These are phyloP conservation scores for Alternaria tenuissima DNA, from an alignment of 2,329 filamentous ascomycete species.

Conservation along the genomic window DNA sequence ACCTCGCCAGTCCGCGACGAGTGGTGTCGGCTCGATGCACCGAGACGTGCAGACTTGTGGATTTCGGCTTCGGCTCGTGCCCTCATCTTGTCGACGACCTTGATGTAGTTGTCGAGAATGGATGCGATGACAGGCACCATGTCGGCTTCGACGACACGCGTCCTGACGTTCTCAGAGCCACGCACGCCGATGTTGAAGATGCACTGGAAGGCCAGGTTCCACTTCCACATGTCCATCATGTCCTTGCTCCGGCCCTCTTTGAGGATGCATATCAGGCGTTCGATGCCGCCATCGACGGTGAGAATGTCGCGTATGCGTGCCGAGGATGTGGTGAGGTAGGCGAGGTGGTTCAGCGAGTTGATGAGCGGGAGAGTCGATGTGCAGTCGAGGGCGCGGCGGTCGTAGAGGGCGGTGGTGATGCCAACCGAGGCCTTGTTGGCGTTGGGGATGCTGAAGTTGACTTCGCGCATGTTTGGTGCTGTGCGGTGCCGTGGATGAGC, in stretches of 20 bases:
- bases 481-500: slow-evolving; percentile 28
- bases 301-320: slow-evolving; percentile 97
- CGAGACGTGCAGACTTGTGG: slow-evolving; percentile 64
- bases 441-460: slow-evolving; percentile 99
- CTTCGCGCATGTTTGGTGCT: slow-evolving; percentile 84
- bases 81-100: slow-evolving; percentile 89
- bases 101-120: slow-evolving; percentile 97
- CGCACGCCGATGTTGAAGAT: slow-evolving; percentile 98
- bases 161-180: slow-evolving; percentile 92
- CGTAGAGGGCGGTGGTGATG: slow-evolving; percentile 98
- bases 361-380: slow-evolving; percentile 97
- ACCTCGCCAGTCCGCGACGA: slow-evolving; percentile 52
- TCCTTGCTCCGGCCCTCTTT: slow-evolving; percentile 97
- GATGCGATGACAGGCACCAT: slow-evolving; percentile 99
- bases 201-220: slow-evolving; percentile 98
- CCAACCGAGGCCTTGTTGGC: slow-evolving; percentile 99
- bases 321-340: slow-evolving; percentile 97
- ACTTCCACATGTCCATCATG: slow-evolving; percentile 99
- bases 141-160: slow-evolving; percentile 95
- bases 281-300: slow-evolving; percentile 97
- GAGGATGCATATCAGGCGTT: slow-evolving; percentile 94
- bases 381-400: slow-evolving; percentile 95
- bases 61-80: slow-evolving; percentile 84
- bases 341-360: slow-evolving; percentile 98
- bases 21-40: slow-evolving; percentile 50